Base-by-base conservation (phyloP, 148 eudicot genomes). In the Polygonum aviculare region DNA sequence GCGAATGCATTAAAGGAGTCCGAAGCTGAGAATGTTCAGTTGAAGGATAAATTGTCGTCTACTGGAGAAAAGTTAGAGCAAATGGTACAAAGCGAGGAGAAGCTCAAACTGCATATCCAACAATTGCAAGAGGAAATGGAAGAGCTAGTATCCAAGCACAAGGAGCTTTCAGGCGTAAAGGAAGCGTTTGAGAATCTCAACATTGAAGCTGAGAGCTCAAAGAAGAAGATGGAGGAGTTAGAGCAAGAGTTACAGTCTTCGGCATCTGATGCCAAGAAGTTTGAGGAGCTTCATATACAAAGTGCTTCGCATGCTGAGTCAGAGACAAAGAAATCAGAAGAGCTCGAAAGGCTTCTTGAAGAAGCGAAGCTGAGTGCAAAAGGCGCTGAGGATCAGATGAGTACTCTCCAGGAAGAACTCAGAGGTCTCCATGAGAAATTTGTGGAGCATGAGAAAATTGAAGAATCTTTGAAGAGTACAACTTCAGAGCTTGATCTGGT, bases 191-290 rank as follows among this genome's bases (percentile, higher is more conserved):
- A 88, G 44, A 77, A 73, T 77, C 85, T 93, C 62, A 89, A 44
- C 76, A 75, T 96, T 49, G 97, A 96, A 81, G 76, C 86, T 9
- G 97, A 93, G 76, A 81, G 80, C 84, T 91, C 98, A 9, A 93
- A 84, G 79, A 95, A 91, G 86, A 93, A 81, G 80, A 82, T 88
- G 77, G 76, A 79, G 60, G 91, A 85, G 75, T 85, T 96, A 71
- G 93, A 93, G 78, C 83, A 82, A 74, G 89, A 88, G 74, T 80
- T 96, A 38, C 82, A 84, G 45, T 75, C 78, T 51, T 88, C 90
- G 1, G 73, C 78, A 16, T 78, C 75, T 33, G 94, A 90, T 78
- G 85, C 81, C 12, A 78, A 54, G 38, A 90, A 90, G 77, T 88
- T 80, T 49, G 88, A 90, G 80, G 88, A 90, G 74, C 70, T 90